Base-by-base conservation (phyloP, 148 eudicot species). In the Limonium bicolor region DNA sequence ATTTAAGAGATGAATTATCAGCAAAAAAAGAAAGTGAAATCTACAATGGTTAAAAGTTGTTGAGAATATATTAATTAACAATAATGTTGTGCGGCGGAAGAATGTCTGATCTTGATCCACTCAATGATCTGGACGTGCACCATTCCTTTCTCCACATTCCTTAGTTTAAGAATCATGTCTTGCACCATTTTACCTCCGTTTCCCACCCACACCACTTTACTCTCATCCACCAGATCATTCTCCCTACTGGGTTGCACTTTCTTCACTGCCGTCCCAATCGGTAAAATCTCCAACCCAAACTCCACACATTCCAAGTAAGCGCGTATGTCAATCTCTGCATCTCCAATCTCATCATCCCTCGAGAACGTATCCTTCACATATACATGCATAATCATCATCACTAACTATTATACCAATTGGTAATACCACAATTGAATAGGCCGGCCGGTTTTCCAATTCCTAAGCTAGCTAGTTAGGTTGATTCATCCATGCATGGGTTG, bases 231-330 rank as follows among this genome's bases (percentile, higher is more conserved):
- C 29, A 54, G 23, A 23, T 31, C 22, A 16, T 54, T 54, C 6
- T 9, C 17, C 29, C 28, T 20, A 22, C 12, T 33, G 21, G 58
- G 58, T 24, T 54, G 58, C 23, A 54, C 11, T 29, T 42, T 54
- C 58, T 54, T 54, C 41, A 54, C 58, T 9, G 58, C 49, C 6
- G 58, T 54, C 16, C 58, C 58, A 1, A 15, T 11, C 17, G 58
- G 49, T 4, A 31, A 27, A 15, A 30, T 40, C 9, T 25, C 31
- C 16, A n/a, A 21, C 4, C 30, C 49, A 21, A 54, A 11, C 10
- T 2, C 15, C 49, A 54, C 0, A 22, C 49, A 28, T 17, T 54
- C 58, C 58, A 54, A 6, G 23, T 54, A 54, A 14, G 58, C 48
- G 10, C n/a, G 31, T 14, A 54, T 54, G 29, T 54, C 58, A 21